These are phyloP conservation scores for Leptographium wingfieldii DNA, from an alignment of 2,329 filamentous ascomycete genomes.

Conservation along the genomic window DNA sequence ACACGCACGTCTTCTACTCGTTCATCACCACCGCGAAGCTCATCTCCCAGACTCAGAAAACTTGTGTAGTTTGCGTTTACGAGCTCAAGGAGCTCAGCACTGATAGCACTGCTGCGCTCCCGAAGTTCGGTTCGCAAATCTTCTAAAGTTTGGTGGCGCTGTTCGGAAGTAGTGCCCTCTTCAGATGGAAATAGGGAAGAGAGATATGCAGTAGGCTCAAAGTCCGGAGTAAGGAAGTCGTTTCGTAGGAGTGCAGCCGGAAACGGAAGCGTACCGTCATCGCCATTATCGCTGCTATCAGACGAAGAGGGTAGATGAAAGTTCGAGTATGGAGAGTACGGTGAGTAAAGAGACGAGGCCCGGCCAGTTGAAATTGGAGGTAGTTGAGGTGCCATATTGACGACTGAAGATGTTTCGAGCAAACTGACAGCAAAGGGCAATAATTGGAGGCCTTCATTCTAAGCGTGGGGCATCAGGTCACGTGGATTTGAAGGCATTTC, in stretches of 20 bases:
- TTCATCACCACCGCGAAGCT: conserved; percentile 78
- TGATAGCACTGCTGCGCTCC: conserved; percentile 65
- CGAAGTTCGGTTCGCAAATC: conserved; percentile 81
- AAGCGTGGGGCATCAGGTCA: background rate
- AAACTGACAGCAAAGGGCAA: background rate
- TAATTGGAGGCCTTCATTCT: background rate
- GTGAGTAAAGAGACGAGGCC: conserved; percentile 3
- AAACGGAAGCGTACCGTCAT: conserved; percentile 70
- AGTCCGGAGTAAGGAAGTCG: conserved; percentile 67
- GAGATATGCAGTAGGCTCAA: conserved; percentile 72
- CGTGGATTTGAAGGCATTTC: background rate
- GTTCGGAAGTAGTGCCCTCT: conserved; percentile 35
- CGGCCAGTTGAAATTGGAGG: conserved; percentile 15
- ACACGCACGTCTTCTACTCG: conserved; percentile 83
- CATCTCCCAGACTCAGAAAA: conserved; percentile 71
- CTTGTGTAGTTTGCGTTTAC: conserved; percentile 93
- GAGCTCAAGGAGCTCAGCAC: conserved; percentile 78
- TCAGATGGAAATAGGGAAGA: conserved; percentile 26
- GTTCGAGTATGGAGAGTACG: conserved; percentile 20
- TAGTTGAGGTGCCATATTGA: conserved; percentile 5
- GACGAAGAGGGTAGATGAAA: conserved; percentile 32
- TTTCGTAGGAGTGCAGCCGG: conserved; percentile 69
- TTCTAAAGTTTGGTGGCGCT: conserved; percentile 91
- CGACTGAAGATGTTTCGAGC: background rate
- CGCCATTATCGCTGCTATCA: conserved; percentile 33